Evolutionary conservation across 306 rosid species (phyloP), one percentile per base, ranked within the genome.

Genomic region (Senna siamea): DNA sequence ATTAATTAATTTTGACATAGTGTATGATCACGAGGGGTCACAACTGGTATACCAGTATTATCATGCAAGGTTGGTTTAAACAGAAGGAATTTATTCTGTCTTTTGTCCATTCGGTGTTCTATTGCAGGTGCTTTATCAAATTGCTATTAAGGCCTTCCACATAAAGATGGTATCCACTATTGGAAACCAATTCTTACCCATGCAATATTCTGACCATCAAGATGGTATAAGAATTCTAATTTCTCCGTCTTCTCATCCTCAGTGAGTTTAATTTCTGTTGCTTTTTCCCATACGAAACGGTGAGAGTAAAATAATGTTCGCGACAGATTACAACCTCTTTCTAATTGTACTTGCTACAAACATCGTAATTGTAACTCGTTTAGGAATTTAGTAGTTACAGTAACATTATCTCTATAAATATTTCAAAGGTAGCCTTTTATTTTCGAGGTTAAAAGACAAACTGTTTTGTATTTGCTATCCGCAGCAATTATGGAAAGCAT

Each of bases 1-100:
- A 40, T 52, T 55, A 41, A 38, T 65, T 54, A 43, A 66, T 66
- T 69, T 72, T 44, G 65, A 9, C 23, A 2, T 43, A 26, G 46
- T 41, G 57, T n/a, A 28, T 23, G 26, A 26, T 38, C 14, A 40
- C 2, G 56, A 38, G 40, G 32, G 32, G 15, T 23, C 34, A 57
- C 57, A 26, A 55, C 28, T 28, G 26, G 23, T 17, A 43, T 23
- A 37, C 40, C 6, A 18, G 28, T 68, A 15, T 10, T n/a, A 17
- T 68, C 9, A 4, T 17, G 5, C 72, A 17, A 28, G 11, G 32
- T 32, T 30, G 22, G 5, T 8, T 61, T 38, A 34, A 32, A 20
- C 7, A 9, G 12, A 40, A 40, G 1, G 12, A 40, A 40, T 40
- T 40, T 40, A 40, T 9, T n/a, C n/a, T 40, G 10, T 40, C 3